A percentile compares a stretch with the other conserved stretches of the same genome.
phyloP scores from a whole-genome alignment of 2,329 filamentous ascomycete species.

The Phialophora expanda region DNA sequence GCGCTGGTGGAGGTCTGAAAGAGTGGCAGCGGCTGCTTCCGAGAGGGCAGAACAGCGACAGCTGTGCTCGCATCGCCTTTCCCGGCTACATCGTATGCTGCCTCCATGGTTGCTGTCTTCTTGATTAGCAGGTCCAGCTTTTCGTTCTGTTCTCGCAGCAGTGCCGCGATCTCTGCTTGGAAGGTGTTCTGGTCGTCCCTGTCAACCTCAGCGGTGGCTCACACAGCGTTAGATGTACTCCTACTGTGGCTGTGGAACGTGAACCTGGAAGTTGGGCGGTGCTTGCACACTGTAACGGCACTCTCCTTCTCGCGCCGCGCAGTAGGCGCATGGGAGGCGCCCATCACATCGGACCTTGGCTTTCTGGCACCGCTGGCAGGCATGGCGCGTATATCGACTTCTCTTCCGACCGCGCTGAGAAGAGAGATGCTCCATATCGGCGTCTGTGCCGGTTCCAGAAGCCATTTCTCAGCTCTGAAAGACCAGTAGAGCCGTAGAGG shows the following conservation, averaged over 20 bases:
- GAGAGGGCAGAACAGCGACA: conserved; percentile 1
- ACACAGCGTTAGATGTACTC: neutral
- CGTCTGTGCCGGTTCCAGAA: neutral
- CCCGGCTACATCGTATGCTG: conserved; percentile 5
- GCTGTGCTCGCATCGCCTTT: neutral
- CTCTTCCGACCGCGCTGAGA: conserved; percentile 16
- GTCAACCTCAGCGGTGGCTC: conserved; percentile 1
- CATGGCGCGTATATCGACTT: conserved; percentile 26
- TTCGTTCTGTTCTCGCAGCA: conserved; percentile 21
- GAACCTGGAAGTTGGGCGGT: conserved; percentile 19
- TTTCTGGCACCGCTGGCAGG: conserved; percentile 21
- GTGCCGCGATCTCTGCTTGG: conserved; percentile 1
- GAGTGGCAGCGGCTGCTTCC: conserved; percentile 17
- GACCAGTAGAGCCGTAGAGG: neutral
- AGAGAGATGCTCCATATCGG: neutral
- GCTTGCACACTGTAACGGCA: conserved; percentile 15
- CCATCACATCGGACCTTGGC: conserved; percentile 25
- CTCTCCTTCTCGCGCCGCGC: conserved; percentile 19
- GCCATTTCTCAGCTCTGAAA: neutral
- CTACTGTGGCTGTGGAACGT: conserved; percentile 13
- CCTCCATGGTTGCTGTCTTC: conserved; percentile 14
- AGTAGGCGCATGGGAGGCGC: conserved; percentile 21
- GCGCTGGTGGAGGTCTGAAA: conserved; percentile 24
- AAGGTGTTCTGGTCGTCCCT: conserved; percentile 13
- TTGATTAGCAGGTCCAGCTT: conserved; percentile 24